Conservation (phyloP, 768 basidiomycete genomes). For the Psilocybe subaeruginosa region DNA sequence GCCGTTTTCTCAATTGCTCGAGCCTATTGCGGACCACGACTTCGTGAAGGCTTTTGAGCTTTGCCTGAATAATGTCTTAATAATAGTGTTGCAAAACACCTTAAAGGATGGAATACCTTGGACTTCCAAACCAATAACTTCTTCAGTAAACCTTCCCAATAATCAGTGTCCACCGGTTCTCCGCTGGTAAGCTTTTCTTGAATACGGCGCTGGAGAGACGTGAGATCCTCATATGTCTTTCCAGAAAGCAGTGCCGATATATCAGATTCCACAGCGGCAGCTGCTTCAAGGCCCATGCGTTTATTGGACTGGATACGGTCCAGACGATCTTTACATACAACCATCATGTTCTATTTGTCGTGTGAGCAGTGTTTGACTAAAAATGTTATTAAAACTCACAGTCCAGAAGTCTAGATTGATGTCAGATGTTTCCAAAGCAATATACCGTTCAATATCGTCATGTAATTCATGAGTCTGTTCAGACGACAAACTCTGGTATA, state of each 20-base stretch:
- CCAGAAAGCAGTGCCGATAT: slow-evolving; percentile 80
- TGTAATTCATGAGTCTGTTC: slow-evolving; percentile 93
- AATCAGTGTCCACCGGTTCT: slow-evolving; percentile 95
- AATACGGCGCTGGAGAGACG: slow-evolving; percentile 80
- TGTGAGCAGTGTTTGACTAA: not conserved
- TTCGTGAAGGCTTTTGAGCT: slow-evolving; percentile 90
- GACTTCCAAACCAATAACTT: slow-evolving; percentile 97
- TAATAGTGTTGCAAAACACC: not conserved
- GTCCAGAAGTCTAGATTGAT: slow-evolving; percentile 98
- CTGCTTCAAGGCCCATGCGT: slow-evolving; percentile 68
- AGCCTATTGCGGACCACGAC: slow-evolving; percentile 95
- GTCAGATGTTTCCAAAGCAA: slow-evolving; percentile 82
- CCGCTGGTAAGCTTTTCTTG: slow-evolving; percentile 89
- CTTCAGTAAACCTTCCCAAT: slow-evolving; percentile 93
- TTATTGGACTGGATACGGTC: slow-evolving; percentile 70
- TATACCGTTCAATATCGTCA: slow-evolving; percentile 91
- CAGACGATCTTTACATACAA: slow-evolving; percentile 89
- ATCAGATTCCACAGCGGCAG: slow-evolving; percentile 83
- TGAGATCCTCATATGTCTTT: slow-evolving; percentile 86
- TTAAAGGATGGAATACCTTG: slow-evolving; percentile 56
- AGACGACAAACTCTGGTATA: slow-evolving; percentile 72
- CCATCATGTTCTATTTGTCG: slow-evolving; percentile 85
- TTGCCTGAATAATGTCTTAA: slow-evolving; percentile 57
- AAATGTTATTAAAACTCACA: slow-evolving; percentile 43
- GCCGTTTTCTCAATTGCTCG: slow-evolving; percentile 93